Base-by-base conservation (phyloP, 1,284 basidiomycete species). In the Cryptococcus floricola region DNA sequence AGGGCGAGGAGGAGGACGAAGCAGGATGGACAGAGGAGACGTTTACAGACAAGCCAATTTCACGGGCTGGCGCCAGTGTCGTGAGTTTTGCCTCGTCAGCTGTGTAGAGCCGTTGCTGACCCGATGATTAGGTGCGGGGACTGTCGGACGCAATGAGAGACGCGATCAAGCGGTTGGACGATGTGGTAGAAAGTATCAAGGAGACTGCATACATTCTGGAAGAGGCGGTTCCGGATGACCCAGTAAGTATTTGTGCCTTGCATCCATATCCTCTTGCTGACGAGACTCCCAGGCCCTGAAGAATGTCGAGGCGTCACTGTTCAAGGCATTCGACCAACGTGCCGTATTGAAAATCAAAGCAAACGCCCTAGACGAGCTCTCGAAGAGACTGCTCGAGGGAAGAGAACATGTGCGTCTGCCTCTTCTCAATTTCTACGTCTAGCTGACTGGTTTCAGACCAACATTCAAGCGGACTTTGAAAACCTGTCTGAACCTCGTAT, bases 381-480 rank as follows among this genome's bases (percentile, higher is more conserved):
- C 83, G 41, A 83, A 87, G 64, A 71, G 77, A 39, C 71, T 89
- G 19, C 74, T 79, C 10, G 76, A 71, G 50, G 83, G 81, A 25
- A 81, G 85, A 49, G 70, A 78, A 37, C n/a, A n/a, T 16, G 41
- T 42, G n/a, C n/a, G 41, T 23, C n/a, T 9, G 80, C 89, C 51
- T 88, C 89, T 66, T 82, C 74, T 50, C 46, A 31, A 16, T 19
- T n/a, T 50, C 18, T 50, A 8, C 31, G 31, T 10, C 31, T 34
- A 6, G 31, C 31, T 42, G 41, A 42, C 41, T 42, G 41, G 9
- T 42, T n/a, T 19, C 41, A 57, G 66, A 53, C 50, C 12, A 48
- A 68, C 42, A 58, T 69, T 2, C 57, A 59, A 18, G 42, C 25
- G 12, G 37, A 39, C 6, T 68, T 54, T 50, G 51, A 64, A 37